Evolutionary conservation across 139 green algal genomes (phyloP).

Genomic region (Nannochloris sp.): DNA sequence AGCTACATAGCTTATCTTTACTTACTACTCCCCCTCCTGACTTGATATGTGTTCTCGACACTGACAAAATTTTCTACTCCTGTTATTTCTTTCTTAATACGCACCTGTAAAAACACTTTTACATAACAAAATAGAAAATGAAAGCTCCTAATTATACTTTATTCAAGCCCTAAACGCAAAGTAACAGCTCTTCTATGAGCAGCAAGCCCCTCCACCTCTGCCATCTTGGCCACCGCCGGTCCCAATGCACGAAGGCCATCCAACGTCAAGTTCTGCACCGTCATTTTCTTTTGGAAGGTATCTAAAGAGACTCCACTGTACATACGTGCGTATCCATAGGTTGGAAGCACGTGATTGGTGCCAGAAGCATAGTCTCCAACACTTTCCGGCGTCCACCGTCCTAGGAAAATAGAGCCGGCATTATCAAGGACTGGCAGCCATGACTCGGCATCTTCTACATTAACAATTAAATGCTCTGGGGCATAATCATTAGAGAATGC

Average conservation of each 20-base stretch:
- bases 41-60: too few relatives aligned
- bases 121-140: too few relatives aligned
- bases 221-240: constrained; percentile 90
- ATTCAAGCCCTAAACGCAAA: constrained; percentile 56
- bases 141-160: too few relatives aligned
- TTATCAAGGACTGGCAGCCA: constrained; percentile 82
- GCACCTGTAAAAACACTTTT: too few relatives aligned
- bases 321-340: constrained; percentile 97
- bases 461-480: constrained; percentile 97
- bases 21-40: too few relatives aligned
- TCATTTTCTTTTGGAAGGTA: constrained; percentile 96
- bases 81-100: too few relatives aligned
- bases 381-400: constrained; percentile 88
- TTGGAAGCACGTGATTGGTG: constrained; percentile 97
- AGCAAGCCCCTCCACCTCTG: constrained; percentile 88
- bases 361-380: constrained; percentile 97
- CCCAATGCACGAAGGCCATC: constrained; percentile 77
- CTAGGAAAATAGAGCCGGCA: constrained; percentile 91
- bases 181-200: constrained; percentile 91
- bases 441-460: constrained; percentile 78
- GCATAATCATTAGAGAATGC: constrained; percentile 92
- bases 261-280: constrained; percentile 78
- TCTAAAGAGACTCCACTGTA: constrained; percentile 94
- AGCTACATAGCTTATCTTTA: too few relatives aligned
- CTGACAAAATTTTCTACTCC: too few relatives aligned